Evolutionary conservation across 2,329 filamentous ascomycete species (phyloP).

Genomic region (Shiraia sp.): DNA sequence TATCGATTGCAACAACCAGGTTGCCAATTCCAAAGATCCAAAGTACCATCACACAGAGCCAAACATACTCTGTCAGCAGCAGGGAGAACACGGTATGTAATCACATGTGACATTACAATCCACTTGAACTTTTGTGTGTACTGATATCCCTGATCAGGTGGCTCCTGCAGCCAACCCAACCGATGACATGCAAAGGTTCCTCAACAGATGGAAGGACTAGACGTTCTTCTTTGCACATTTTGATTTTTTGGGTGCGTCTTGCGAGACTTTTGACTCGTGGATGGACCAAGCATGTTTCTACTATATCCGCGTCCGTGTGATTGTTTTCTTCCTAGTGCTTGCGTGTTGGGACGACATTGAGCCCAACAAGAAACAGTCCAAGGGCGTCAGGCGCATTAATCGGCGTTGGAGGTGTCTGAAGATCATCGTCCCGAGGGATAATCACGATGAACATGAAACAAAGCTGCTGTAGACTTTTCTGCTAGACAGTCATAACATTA

Average conservation of each 20-base stretch:
- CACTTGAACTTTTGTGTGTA: too few relatives aligned
- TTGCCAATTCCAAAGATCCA: constrained; percentile 50
- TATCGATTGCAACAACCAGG: constrained; percentile 55
- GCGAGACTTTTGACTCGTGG: constrained; percentile 1
- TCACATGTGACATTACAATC: background rate
- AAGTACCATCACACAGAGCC: constrained; percentile 57
- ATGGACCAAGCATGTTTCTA: background rate
- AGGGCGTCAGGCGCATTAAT: constrained; percentile 12
- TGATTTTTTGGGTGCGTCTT: background rate
- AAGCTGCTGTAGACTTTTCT: too few relatives aligned
- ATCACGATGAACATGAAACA: too few relatives aligned
- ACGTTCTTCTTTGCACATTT: background rate
- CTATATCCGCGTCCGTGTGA: background rate
- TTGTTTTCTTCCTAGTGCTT: constrained; percentile 3
- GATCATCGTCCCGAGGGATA: background rate
- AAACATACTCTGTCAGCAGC: constrained; percentile 56
- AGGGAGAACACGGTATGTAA: constrained; percentile 63
- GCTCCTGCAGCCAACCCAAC: constrained; percentile 56
- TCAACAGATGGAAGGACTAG: constrained; percentile 64
- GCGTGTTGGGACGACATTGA: constrained; percentile 3
- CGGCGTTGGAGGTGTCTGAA: background rate
- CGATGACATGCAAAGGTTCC: constrained; percentile 60
- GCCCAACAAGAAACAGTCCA: background rate
- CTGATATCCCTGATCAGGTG: too few relatives aligned
- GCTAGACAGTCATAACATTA: too few relatives aligned